Evolutionary conservation across 352 stramenopile genomes (phyloP).

Genomic region (Phytopythium aichiense): DNA sequence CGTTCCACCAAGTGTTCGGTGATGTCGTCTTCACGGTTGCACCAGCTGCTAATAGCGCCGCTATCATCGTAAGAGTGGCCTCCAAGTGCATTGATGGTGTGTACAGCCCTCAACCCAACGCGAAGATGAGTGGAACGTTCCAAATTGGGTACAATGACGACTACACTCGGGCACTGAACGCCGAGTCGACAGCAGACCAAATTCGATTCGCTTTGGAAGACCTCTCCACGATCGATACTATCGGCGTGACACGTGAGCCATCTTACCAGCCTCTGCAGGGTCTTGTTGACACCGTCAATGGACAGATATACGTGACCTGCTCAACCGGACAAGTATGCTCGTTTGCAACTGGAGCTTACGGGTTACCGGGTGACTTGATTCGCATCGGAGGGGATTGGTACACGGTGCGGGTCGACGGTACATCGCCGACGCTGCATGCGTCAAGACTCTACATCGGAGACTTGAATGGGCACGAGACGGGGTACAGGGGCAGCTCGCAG

Average conservation of each 20-base stretch:
- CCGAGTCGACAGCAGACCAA: conserved; percentile 58
- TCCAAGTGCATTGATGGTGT: conserved; percentile 51
- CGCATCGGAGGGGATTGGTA: conserved; percentile 69
- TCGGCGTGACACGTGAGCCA: conserved; percentile 36
- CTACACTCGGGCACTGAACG: conserved; percentile 63
- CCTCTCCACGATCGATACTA: conserved; percentile 48
- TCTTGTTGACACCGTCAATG: conserved; percentile 52
- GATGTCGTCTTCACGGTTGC: conserved; percentile 32
- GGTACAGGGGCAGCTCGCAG: conserved; percentile 38
- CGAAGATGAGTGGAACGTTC: conserved; percentile 78
- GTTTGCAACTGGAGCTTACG: conserved; percentile 49
- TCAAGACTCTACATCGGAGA: conserved; percentile 59
- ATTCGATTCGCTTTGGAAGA: conserved; percentile 67
- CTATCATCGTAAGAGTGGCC: conserved; percentile 13
- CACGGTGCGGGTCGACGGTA: conserved; percentile 42
- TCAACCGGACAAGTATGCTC: conserved; percentile 38
- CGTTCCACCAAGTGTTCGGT: conserved; percentile 62
- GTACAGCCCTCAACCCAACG: conserved; percentile 34
- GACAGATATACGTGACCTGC: conserved; percentile 60
- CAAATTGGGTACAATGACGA: conserved; percentile 60
- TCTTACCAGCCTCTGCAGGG: conserved; percentile 42
- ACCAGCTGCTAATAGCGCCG: conserved; percentile 13
- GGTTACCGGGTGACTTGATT: conserved; percentile 52
- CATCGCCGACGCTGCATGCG: conserved; percentile 32
- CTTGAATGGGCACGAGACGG: conserved; percentile 46